Base-by-base conservation (phyloP, 495 filamentous ascomycete species). In the Hapsidospora chrysogenum region DNA sequence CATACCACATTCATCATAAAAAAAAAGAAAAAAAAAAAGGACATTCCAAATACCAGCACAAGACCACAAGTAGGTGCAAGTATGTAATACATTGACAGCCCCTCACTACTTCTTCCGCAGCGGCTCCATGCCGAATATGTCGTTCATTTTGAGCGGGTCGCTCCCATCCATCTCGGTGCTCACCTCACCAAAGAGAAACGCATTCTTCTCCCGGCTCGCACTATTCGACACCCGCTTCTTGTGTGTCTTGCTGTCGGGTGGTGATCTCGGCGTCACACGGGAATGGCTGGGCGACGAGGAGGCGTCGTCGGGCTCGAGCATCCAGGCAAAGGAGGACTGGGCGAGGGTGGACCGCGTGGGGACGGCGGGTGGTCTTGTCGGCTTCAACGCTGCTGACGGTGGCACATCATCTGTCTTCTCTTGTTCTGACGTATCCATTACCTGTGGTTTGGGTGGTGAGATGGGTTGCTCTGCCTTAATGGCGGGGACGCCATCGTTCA, bases 251-350 rank as follows among this genome's bases (percentile, higher is more conserved):
- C 17, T 15, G 19, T 21, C 17, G 15, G 36, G 25, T n/a, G 14
- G 19, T 17, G 23, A 26, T 25, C 19, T 33, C 17, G 30, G 38
- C 41, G 6, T 11, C 23, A 26, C 23, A 11, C 6, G 6, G 29
- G 26, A 19, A 11, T 25, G 22, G 16, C 10, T 30, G n/a, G 33
- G 39, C 2, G 31, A 13, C 0, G 44, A 34, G 4, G 37, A 31
- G n/a, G n/a, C n/a, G 16, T 38, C 47, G 42, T 66, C 66, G 11
- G 66, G 64, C 31, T 72, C 72, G 2, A 97, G 66, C 85, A 97
- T 96, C 86, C 86, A 97, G 9, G 86, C 79, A 50, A 94, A 95
- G 7, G 75, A 78, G 18, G 85, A 85, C 41, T 94, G 76, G 11
- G 85, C 77, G 11, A 97, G 62, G 11, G 66, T 67, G 11, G 77